Percentiles rank a stretch among this genome's conserved stretches.
Conservation (phyloP, 495 filamentous ascomycete genomes). For the Chaetomium cochliodes region DNA sequence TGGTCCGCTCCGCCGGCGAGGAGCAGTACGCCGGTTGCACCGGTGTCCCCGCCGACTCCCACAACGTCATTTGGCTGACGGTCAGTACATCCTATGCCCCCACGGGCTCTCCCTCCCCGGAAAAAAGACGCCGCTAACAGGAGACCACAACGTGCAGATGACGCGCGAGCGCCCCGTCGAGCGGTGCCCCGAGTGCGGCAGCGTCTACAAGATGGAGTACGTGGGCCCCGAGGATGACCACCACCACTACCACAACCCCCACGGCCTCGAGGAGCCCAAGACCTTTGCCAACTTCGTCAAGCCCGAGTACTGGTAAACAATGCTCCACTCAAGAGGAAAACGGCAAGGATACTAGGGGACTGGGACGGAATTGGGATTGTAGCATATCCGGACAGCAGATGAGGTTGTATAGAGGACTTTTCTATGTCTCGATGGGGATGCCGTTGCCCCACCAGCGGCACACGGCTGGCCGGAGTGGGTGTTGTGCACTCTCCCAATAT, state of each 20-base stretch:
- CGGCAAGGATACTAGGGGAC: neutral
- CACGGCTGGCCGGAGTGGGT: too few relatives aligned
- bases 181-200: slow-evolving; percentile 94
- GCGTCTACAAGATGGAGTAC: slow-evolving; percentile 95
- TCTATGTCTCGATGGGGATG: slow-evolving; percentile 12
- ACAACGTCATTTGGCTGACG: slow-evolving; percentile 83
- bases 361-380: slow-evolving; percentile 12
- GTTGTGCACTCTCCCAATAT: too few relatives aligned
- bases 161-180: slow-evolving; percentile 86
- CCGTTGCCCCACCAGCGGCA: too few relatives aligned
- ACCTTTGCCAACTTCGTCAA: slow-evolving; percentile 90
- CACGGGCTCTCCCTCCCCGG: neutral
- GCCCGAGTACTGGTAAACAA: slow-evolving; percentile 77
- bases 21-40: slow-evolving; percentile 98
- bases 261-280: slow-evolving; percentile 75
- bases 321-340: slow-evolving; percentile 3
- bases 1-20: slow-evolving; percentile 84
- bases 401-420: slow-evolving; percentile 29
- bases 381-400: slow-evolving; percentile 23
- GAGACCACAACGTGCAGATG: slow-evolving; percentile 50
- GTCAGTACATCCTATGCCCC: slow-evolving; percentile 50
- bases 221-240: slow-evolving; percentile 71
- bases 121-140: slow-evolving; percentile 15
- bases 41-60: slow-evolving; percentile 86
- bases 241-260: slow-evolving; percentile 53